Conservation (phyloP, 306 rosid species). For the Vigna reflexopilosa region DNA sequence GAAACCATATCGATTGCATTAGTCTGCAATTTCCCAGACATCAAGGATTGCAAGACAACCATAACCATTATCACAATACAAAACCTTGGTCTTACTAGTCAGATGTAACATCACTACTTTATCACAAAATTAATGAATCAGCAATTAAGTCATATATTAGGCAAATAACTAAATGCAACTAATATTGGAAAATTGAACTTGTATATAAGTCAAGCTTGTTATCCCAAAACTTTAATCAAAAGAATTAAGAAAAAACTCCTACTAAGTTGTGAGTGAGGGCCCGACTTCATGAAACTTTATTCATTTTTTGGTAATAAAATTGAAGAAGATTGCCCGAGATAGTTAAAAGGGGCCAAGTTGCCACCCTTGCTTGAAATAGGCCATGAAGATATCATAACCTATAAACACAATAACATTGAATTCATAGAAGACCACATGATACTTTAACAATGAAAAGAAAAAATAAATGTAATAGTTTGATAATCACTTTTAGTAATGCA, state of each 20-base stretch:
- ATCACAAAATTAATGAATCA: neutral
- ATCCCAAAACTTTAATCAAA: neutral
- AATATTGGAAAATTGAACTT: slow-evolving; percentile 2
- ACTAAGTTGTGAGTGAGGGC: neutral
- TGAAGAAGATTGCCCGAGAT: neutral
- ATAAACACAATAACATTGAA: slow-evolving; percentile 2
- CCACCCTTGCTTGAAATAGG: slow-evolving; percentile 1
- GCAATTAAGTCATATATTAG: neutral
- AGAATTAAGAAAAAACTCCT: neutral
- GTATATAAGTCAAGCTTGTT: neutral
- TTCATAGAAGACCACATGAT: slow-evolving; percentile 12
- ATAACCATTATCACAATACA: neutral
- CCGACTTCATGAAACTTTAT: neutral
- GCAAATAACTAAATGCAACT: neutral
- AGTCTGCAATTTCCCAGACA: no score
- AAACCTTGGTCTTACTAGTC: neutral
- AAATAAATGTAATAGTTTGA: slow-evolving; percentile 4
- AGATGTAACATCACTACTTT: neutral
- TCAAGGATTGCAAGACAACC: neutral
- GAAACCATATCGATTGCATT: neutral
- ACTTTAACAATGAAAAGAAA: slow-evolving; percentile 27
- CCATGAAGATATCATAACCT: slow-evolving; percentile 8
- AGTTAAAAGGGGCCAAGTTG: neutral
- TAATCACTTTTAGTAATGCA: slow-evolving; percentile 17
- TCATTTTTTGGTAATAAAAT: slow-evolving; percentile 10